Evolutionary conservation across 129 eudicot species (phyloP), one percentile per base, ranked within the genome.

Genomic region (Tagetes erecta): DNA sequence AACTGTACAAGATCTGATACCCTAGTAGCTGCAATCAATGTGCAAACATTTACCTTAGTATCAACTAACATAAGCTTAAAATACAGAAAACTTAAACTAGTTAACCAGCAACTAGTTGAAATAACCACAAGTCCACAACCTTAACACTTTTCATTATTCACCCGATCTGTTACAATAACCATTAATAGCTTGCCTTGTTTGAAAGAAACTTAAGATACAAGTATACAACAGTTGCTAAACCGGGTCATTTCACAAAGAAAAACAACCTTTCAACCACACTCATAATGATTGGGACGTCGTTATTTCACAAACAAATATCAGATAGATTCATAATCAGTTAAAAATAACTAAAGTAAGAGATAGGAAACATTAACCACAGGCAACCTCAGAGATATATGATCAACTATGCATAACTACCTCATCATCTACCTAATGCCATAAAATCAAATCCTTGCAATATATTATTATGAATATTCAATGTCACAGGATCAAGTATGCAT

Each of bases 11-110:
- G 31, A 50, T 50, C 56, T 33, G 39, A 58, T 31, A 33, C 39
- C 39, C 13, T 31, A 4, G 39, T 9, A 58, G 5, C 38, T 58
- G 40, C 76, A 56, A 39, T 11, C 76, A 56, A 39, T 11, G 64
- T 39, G 1, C 67, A 30, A 4, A 56, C 33, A 4, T 51, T 27
- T 50, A 63, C 60, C 49, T 3, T 38, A 27, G 14, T 11, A 52
- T 66, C 27, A 31, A 53, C 37, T 51, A 0, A 66, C n/a, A 55
- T 40, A 64, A 50, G 80, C 73, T 66, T 14, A 40, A 64, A 30
- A 38, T 12, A 14, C 55, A 75, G 39, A 52, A 38, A 30, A n/a
- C 2, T 11, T 2, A 51, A 33, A 41, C 57, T 13, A 40, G 38
- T 56, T 55, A 3, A 59, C 6, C 5, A 34, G 8, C 65, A 56